A percentile compares a stretch with the other conserved stretches of the same genome.
These are phyloP conservation scores for Excoecaria agallocha DNA, from an alignment of 345 rosid species.

Conservation along the genomic window DNA sequence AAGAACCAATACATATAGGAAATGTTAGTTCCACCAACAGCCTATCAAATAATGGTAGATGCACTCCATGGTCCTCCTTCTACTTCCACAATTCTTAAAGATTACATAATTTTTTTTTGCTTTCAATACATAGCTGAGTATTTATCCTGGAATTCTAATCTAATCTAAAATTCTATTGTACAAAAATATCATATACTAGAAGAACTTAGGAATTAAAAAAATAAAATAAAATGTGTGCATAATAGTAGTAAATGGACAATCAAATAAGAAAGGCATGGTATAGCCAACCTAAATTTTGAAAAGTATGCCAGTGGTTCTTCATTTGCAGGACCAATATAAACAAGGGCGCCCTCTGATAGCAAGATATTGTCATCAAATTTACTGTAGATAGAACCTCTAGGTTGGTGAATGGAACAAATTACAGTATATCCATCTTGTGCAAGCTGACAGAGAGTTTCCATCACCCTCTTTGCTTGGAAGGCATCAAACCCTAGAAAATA, in stretches of 20 bases:
- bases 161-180: background rate
- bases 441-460: conserved; percentile 90
- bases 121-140: background rate
- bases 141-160: background rate
- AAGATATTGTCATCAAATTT: conserved; percentile 91
- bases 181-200: background rate
- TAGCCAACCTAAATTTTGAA: conserved; percentile 73
- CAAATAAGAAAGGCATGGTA: conserved; percentile 16
- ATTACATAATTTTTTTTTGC: background rate
- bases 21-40: conserved; percentile 2
- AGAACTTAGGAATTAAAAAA: background rate
- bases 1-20: background rate
- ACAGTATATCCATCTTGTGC: conserved; percentile 95
- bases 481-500: conserved; percentile 82
- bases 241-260: background rate
- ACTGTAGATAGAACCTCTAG: conserved; percentile 83
- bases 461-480: conserved; percentile 92
- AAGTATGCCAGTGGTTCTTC: conserved; percentile 74
- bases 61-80: background rate
- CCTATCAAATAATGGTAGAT: background rate
- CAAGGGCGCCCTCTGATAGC: conserved; percentile 71
- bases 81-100: background rate
- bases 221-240: background rate
- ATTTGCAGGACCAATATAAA: conserved; percentile 87
- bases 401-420: conserved; percentile 97